Percentiles rank a stretch among this genome's conserved stretches.
Evolutionary conservation across 148 eudicot species (phyloP).

Genomic region (Persicaria maculosa): DNA sequence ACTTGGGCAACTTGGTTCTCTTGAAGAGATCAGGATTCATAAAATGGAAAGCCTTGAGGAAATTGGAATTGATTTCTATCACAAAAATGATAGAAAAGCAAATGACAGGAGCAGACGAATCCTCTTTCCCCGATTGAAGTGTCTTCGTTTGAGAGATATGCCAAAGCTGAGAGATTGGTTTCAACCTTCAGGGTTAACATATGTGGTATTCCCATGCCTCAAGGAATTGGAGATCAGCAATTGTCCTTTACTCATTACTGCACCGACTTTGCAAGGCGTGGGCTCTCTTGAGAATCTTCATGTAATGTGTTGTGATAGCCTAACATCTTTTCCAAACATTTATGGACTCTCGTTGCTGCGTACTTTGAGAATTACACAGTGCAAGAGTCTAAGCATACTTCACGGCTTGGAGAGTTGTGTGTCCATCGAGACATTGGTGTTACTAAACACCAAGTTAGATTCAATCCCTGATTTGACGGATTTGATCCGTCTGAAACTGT

Average conservation of each 20-base stretch:
- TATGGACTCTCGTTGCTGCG: background rate
- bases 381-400: background rate
- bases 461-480: background rate
- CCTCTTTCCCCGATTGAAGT: background rate
- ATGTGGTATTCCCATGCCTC: constrained; percentile 1
- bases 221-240: background rate
- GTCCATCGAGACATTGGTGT: background rate
- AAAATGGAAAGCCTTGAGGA: background rate
- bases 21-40: background rate
- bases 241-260: background rate
- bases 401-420: background rate
- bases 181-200: background rate
- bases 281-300: background rate
- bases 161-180: background rate
- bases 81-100: background rate
- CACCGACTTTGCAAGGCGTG: background rate
- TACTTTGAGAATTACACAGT: background rate
- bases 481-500: background rate
- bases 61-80: background rate
- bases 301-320: background rate
- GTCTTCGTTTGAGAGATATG: background rate
- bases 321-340: background rate
- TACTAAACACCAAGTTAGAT: background rate
- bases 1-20: background rate
- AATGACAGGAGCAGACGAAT: background rate